Base-by-base conservation (phyloP, 2,329 filamentous ascomycete genomes). In the Teratosphaeria epicoccoides region DNA sequence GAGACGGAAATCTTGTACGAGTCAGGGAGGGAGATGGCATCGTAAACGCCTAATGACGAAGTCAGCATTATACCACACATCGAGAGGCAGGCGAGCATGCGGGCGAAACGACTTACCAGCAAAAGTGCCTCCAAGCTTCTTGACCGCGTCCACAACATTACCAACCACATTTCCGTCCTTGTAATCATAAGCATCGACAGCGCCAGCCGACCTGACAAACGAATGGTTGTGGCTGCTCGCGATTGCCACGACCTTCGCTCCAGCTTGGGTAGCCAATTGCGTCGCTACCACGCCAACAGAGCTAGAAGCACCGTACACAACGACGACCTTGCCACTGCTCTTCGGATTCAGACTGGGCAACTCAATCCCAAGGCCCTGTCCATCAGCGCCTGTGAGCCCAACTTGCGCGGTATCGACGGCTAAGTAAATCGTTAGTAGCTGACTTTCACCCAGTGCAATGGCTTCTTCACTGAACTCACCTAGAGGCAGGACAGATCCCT, bases 401-500 rank as follows among this genome's bases (percentile, higher is more conserved):
- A 64, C 61, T 17, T 70, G 62, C 14, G 73, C 71, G 3, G 73
- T 75, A 23, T 70, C 69, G 51, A 74, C 63, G 20, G 70, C 70
- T 29, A 1, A 6, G 14, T 2, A 29, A 14, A 10, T 14, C 11
- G 14, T 10, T 4, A 29, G 11, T 11, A 29, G 28, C 28, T 11
- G 2, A 29, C 4, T 11, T 7, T 14, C 28, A 29, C 28, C 3
- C 28, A 29, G 28, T 11, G 14, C 4, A 10, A 29, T 14, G 4
- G 2, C 14, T 29, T 11, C 11, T 10, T 14, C 28, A 29, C 10
- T 10, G 14, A 11, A 29, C 28, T 29, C 28, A 29, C 28, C 33
- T 7, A 75, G 63, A 1, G 73, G 73, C 1, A 76, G 66, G 23
- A 75, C 71, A 24, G 64, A 57, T 24, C 67, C 73, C 9, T 68